Conservation (phyloP, 73 alveolate genomes). For the Stentor coeruleus region DNA sequence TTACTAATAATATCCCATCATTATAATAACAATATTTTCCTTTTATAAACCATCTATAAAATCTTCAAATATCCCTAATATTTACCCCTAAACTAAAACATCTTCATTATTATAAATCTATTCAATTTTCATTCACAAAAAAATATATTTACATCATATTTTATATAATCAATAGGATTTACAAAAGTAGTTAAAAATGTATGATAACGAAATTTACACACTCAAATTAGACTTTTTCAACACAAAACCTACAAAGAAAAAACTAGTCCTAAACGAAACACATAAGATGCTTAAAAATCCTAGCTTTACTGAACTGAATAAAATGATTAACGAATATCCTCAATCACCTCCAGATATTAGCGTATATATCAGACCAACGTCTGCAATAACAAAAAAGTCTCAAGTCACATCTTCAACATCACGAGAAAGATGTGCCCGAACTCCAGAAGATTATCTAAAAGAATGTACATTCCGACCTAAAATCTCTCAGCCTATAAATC, state of each 20-base stretch:
- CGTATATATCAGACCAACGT: too few species aligned
- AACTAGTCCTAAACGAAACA: background rate
- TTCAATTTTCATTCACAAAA: too few species aligned
- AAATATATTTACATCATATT: too few species aligned
- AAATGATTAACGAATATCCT: background rate
- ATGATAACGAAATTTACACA: background rate
- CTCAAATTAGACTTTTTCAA: background rate
- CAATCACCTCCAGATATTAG: constrained; percentile 3
- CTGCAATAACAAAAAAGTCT: too few species aligned
- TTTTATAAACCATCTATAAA: too few species aligned
- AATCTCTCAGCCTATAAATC: background rate
- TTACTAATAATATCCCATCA: too few species aligned
- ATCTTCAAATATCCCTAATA: too few species aligned
- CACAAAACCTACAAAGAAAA: background rate
- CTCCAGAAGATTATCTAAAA: background rate
- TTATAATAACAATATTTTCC: too few species aligned
- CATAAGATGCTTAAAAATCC: background rate
- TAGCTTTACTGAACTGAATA: background rate
- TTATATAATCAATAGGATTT: too few species aligned
- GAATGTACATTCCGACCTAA: background rate
- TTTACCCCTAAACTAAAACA: too few species aligned
- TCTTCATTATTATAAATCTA: too few species aligned
- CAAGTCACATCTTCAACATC: too few species aligned
- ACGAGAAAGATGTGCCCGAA: background rate
- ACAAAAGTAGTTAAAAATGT: background rate